Base-by-base conservation (phyloP, 176 grass and related monocot genomes). In the Aegilops speltoides region DNA sequence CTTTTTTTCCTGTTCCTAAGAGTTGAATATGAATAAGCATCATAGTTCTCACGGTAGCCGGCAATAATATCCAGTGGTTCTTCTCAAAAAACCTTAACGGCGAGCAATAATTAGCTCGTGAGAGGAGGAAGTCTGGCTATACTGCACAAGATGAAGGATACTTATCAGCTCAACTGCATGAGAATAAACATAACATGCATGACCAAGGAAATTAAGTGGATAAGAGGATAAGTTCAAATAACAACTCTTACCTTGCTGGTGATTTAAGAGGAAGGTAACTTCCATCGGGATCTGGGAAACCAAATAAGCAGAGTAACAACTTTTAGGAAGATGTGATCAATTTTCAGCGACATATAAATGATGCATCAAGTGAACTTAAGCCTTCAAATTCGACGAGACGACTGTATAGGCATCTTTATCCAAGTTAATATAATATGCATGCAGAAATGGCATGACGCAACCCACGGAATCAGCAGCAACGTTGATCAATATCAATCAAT, bases 261-360 rank as follows among this genome's bases (percentile, higher is more conserved):
- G 82, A 28, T 38, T 52, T 45, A 72, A 98, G 62, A 86, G 96
- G 75, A 32, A 0, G 90, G 87, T 86, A 96, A 64, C 81, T 96
- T 94, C 93, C 93, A 73, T 0, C 29, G 52, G 6, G 19, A 94
- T 98, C 96, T 98, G 88, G 76, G 86, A 84, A 82, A 25, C 6
- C 45, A 78, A 76, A 70, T 20, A 68, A 65, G 13, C 13, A 37
- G 54, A 66, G 11, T 33, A 83, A 79, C 46, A 10, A 22, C 78
- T 10, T 65, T 67, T 84, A 87, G 59, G 26, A 91, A 60, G 76
- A 62, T 34, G 50, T 76, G 12, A 50, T 50, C 16, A 91, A 50
- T 52, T 48, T 2, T 19, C n/a, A 11, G 69, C 46, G 31, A 25
- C 6, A 63, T 54, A 14, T 28, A 38, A 40, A 12, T 56, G 1